Conservation (phyloP, 129 eudicot species). For the Heracleum sosnowskyi region DNA sequence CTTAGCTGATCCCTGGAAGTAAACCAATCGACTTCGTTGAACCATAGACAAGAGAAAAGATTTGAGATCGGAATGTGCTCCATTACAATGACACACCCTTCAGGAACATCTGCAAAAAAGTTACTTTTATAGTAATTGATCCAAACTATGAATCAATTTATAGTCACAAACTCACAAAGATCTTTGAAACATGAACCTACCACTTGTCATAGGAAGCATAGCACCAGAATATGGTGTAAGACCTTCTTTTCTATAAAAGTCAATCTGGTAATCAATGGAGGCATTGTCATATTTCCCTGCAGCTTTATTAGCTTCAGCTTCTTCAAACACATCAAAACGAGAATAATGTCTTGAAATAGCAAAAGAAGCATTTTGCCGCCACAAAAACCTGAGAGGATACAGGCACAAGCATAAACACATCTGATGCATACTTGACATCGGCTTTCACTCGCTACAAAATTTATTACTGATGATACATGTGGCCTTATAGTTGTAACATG, state of each 20-base stretch:
- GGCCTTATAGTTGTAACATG: background rate
- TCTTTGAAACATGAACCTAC: conserved; percentile 24
- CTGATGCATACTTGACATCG: background rate
- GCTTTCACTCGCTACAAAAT: background rate
- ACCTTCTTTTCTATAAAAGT: conserved; percentile 75
- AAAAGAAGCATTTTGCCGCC: conserved; percentile 86
- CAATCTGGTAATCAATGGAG: conserved; percentile 71
- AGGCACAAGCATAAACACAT: background rate
- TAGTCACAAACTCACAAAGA: background rate
- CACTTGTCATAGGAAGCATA: conserved; percentile 91
- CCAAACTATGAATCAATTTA: background rate
- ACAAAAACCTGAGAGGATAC: conserved; percentile 58
- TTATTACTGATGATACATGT: background rate
- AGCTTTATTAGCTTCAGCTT: conserved; percentile 95
- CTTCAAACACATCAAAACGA: conserved; percentile 88
- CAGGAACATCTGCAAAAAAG: conserved; percentile 77
- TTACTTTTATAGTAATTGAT: background rate
- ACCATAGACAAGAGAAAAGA: conserved; percentile 85
- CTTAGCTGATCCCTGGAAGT: conserved; percentile 93
- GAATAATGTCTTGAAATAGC: conserved; percentile 91
- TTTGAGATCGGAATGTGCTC: conserved; percentile 87
- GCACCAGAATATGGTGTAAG: conserved; percentile 77
- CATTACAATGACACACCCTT: conserved; percentile 81
- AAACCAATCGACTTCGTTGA: conserved; percentile 96
- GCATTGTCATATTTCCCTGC: conserved; percentile 74